Base-by-base conservation (phyloP, 106 monocot species). In the Acanthochlamys bracteata region DNA sequence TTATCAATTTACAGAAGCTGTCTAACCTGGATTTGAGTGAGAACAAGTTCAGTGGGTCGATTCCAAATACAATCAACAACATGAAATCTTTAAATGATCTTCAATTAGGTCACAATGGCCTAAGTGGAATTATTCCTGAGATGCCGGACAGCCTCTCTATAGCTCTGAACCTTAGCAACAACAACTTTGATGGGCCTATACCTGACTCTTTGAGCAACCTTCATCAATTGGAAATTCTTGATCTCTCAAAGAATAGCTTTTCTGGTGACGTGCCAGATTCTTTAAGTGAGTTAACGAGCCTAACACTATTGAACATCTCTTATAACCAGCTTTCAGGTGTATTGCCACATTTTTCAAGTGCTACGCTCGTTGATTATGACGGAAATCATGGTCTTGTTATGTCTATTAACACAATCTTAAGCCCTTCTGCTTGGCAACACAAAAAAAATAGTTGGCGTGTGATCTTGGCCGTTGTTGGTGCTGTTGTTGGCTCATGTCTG, bases 151-250 rank as follows among this genome's bases (percentile, higher is more conserved):
- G 54, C 42, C 63, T 84, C n/a, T 43, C 20, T 16, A 45, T 52
- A 11, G 60, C 82, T n/a, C 78, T 89, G 8, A 89, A 84, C 59
- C 81, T 89, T 52, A 89, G 81, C 55, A 65, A 58, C 39, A 89
- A 89, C 63, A 20, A 21, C 11, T 69, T 89, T 47, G 54, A 27
- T 10, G 89, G 89, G 24, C 13, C 25, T 0, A 76, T 89, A 63
- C 82, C 79, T 41, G 51, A 62, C 19, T 17, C 20, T 51, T 42
- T 81, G 13, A 11, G 22, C 20, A 10, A 10, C 16, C 26, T 76
- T 20, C 0, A 3, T 14, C 20, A 49, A 10, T 49, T 78, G 52
- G 83, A 83, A 51, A 25, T 83, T 58, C 74, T 87, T 62, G 86
- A 82, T 73, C 71, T 83, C 64, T 87, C 87, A 39, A 12, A 80